Percentiles rank a stretch among this genome's conserved stretches.
Conservation (phyloP, 2,329 filamentous ascomycete species). For the Neonectria hederae region DNA sequence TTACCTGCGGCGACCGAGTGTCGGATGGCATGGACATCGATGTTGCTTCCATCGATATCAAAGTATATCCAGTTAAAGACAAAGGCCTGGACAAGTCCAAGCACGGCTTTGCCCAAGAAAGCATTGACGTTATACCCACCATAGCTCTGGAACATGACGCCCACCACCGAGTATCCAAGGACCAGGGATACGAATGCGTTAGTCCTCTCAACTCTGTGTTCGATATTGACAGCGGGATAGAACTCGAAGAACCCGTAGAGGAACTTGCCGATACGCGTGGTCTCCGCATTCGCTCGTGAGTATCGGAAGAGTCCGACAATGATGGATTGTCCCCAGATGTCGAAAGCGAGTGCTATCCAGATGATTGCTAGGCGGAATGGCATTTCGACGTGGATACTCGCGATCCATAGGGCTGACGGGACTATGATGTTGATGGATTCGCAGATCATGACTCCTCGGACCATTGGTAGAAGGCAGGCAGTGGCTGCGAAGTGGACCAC, state of each 20-base stretch:
- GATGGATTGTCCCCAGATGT: slow-evolving; percentile 58
- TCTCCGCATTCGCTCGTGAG: slow-evolving; percentile 28
- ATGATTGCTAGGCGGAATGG: slow-evolving; percentile 65
- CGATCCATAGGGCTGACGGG: slow-evolving; percentile 67
- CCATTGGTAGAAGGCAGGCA: slow-evolving; percentile 63
- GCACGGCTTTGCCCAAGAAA: slow-evolving; percentile 69
- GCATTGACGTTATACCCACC: slow-evolving; percentile 58
- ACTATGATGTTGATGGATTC: slow-evolving; percentile 56
- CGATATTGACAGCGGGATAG: slow-evolving; percentile 70
- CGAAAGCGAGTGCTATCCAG: slow-evolving; percentile 64
- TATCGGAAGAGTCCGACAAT: slow-evolving; percentile 54
- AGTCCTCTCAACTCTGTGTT: slow-evolving; percentile 71
- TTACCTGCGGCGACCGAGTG: slow-evolving; percentile 56
- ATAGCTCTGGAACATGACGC: slow-evolving; percentile 66
- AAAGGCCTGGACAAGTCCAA: slow-evolving; percentile 67
- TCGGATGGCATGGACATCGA: slow-evolving; percentile 69
- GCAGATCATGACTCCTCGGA: slow-evolving; percentile 63
- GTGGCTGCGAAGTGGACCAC: slow-evolving; percentile 58
- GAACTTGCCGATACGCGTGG: slow-evolving; percentile 32
- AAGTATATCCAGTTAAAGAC: slow-evolving; percentile 72
- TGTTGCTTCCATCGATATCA: slow-evolving; percentile 66
- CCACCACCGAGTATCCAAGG: slow-evolving; percentile 71
- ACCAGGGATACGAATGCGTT: slow-evolving; percentile 72
- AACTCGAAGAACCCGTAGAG: slow-evolving; percentile 62
- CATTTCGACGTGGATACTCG: slow-evolving; percentile 64